Evolutionary conservation across 345 rosid genomes (phyloP).

Genomic region (Clarkia xantiana): DNA sequence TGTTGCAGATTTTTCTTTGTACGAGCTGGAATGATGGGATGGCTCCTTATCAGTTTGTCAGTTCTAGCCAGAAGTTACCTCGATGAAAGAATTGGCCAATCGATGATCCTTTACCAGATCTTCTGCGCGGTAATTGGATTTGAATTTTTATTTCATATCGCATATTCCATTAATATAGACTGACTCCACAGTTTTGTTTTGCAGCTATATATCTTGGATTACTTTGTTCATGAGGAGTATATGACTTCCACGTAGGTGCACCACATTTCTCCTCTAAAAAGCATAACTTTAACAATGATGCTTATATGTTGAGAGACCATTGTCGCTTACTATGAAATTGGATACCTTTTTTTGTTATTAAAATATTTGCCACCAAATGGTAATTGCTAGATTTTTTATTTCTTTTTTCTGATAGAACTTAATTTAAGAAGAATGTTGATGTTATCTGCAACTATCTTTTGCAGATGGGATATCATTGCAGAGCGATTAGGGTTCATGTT

Average conservation of each 20-base stretch:
- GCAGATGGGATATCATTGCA: conserved; percentile 90
- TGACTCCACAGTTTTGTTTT: conserved; percentile 1
- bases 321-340: too few species aligned
- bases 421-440: background rate
- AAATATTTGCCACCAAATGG: background rate
- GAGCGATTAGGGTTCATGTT: conserved; percentile 95
- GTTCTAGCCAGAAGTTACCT: conserved; percentile 57
- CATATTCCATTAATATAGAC: background rate
- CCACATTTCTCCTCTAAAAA: background rate
- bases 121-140: conserved; percentile 47
- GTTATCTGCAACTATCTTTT: too few species aligned
- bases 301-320: too few species aligned
- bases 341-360: background rate
- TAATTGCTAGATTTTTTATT: background rate
- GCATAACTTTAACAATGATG: too few species aligned
- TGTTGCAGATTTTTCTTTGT: conserved; percentile 74
- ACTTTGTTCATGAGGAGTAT: conserved; percentile 73
- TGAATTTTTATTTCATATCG: background rate
- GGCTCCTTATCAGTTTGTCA: conserved; percentile 83
- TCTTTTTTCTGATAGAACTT: background rate
- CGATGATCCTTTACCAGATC: conserved; percentile 75
- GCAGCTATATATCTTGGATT: conserved; percentile 71
- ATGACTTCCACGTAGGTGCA: conserved; percentile 86
- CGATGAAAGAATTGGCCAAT: conserved; percentile 32
- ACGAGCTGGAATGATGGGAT: conserved; percentile 98